Evolutionary conservation across 495 filamentous ascomycete genomes (phyloP), one percentile per base, ranked within the genome.

Genomic region (Hypoxylon lenormandii): DNA sequence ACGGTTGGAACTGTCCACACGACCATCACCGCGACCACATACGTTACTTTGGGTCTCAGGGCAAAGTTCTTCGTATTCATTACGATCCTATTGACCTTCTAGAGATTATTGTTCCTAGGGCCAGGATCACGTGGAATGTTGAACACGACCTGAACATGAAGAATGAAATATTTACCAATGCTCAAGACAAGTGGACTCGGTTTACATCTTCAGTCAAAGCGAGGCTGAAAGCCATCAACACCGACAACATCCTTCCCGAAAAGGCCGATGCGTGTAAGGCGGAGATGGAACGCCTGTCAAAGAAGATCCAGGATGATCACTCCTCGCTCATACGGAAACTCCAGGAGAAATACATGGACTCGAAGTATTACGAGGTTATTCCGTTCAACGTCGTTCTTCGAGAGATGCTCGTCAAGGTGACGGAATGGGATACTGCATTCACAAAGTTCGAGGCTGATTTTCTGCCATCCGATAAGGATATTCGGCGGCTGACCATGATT

Each of bases 401-500:
- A 73, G 89, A 89, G 22, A 91, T 96, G 80, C 90, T 97, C 67
- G 94, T 97, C 74, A 96, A 92, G 68, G 93, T 94, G 7, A 88
- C 92, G 6, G 92, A 93, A 69, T 99, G 96, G 96, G 96, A 99
- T 70, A 87, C 86, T 19, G 86, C 85, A 3, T 99, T 99, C 77
- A 86, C 87, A 33, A 89, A 92, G 30, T 97, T 99, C 61, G 96
- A 99, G 72, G 87, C 87, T 51, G 91, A 94, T 66, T 99, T 95
- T 78, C 93, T 99, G 74, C 92, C 92, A 13, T 97, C 94, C 0
- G 96, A 99, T 72, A 98, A 97, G 71, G 96, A 99, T 79, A 97
- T 99, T 64, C 87, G 93, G 61, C 87, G 94, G 66, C 81, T 99
- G 50, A 94, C 96, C 42, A 90, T 93, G 21, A 83, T 97, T 33